A percentile compares a stretch with the other conserved stretches of the same genome.
These are phyloP conservation scores for Syzygium malaccense DNA, from an alignment of 441 rosid species.

Conservation along the genomic window DNA sequence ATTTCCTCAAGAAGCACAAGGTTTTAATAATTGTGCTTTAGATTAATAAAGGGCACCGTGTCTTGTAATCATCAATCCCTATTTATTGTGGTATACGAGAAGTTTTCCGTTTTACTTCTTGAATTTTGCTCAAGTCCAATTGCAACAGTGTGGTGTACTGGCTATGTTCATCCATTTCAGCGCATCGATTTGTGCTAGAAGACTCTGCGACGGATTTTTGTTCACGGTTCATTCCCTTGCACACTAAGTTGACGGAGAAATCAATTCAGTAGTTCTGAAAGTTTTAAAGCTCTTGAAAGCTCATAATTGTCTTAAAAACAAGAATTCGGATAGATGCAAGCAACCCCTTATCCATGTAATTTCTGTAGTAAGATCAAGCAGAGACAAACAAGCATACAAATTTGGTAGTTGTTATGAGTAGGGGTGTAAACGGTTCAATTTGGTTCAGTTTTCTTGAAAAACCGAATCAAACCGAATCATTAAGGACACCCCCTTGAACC, in stretches of 20 bases:
- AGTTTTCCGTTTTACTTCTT: neutral
- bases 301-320: too few relatives aligned
- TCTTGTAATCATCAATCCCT: neutral
- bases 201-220: neutral
- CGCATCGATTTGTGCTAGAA: neutral
- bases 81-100: neutral
- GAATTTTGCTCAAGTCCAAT: neutral
- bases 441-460: too few relatives aligned
- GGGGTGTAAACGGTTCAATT: too few relatives aligned
- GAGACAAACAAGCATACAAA: neutral
- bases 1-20: neutral
- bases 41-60: neutral
- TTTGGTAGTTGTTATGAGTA: too few relatives aligned
- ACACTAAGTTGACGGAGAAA: too few relatives aligned
- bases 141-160: neutral
- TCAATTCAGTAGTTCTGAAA: neutral
- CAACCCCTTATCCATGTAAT: neutral
- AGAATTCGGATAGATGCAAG: neutral
- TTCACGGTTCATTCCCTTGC: neutral
- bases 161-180: neutral
- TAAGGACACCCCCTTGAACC: too few relatives aligned
- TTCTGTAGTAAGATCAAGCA: neutral
- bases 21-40: neutral
- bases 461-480: too few relatives aligned
- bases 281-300: neutral